These are phyloP conservation scores for Chytriomyces sp. DNA, from an alignment of 192 early-diverging fungal genomes.

Conservation along the genomic window DNA sequence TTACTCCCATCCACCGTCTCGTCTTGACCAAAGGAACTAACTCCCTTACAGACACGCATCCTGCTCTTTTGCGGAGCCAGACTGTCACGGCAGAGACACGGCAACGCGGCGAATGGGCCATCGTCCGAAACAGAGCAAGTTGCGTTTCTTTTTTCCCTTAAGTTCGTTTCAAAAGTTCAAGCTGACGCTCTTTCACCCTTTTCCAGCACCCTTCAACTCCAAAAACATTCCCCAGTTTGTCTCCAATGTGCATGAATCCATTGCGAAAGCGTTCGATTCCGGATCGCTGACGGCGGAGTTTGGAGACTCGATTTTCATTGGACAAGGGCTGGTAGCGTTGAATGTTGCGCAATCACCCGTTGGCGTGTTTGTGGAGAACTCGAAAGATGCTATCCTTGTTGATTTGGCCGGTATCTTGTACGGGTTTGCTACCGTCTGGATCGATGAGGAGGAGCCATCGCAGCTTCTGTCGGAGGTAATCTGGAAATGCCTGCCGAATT, in stretches of 20 bases:
- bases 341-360: not conserved
- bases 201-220: conserved; percentile 13
- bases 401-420: conserved; percentile 14
- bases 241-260: not conserved
- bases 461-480: too few species aligned
- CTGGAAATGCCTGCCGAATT: too few species aligned
- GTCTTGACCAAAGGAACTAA: not conserved
- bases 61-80: conserved; percentile 14
- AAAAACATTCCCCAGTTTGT: conserved; percentile 29
- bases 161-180: not conserved
- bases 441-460: not conserved
- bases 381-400: not conserved
- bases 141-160: not conserved
- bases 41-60: conserved; percentile 16
- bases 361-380: conserved; percentile 10
- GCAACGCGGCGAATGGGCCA: conserved; percentile 26
- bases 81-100: not conserved
- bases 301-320: not conserved
- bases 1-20: not conserved
- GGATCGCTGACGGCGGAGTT: not conserved
- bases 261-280: conserved; percentile 6
- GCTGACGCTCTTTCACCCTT: not conserved
- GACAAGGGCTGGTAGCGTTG: not conserved
- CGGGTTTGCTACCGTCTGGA: conserved; percentile 16
- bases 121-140: conserved; percentile 28